phyloP scores from a whole-genome alignment of 441 rosid species.

The Adansonia gregorii region DNA sequence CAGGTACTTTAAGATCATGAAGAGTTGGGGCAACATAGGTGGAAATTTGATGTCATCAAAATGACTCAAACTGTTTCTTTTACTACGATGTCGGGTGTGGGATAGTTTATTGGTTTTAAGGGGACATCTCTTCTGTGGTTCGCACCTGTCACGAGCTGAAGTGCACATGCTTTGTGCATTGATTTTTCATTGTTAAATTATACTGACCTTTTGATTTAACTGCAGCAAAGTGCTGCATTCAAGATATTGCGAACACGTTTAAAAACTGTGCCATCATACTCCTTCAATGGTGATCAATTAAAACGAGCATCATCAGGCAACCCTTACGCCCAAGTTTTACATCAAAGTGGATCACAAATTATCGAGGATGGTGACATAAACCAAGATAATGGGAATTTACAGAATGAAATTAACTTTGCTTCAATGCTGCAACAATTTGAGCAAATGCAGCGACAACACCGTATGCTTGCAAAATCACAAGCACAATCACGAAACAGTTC shows the following conservation, averaged over 20 bases:
- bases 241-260: constrained; percentile 85
- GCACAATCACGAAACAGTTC: constrained; percentile 55
- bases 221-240: constrained; percentile 97
- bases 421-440: constrained; percentile 84
- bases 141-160: background rate
- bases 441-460: constrained; percentile 87
- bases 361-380: constrained; percentile 71
- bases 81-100: background rate
- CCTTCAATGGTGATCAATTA: constrained; percentile 71
- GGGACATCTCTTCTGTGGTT: background rate
- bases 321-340: constrained; percentile 59
- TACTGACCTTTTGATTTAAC: constrained; percentile 22
- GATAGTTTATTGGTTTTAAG: background rate
- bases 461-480: constrained; percentile 62
- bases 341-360: constrained; percentile 54
- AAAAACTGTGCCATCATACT: constrained; percentile 84
- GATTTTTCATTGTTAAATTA: background rate
- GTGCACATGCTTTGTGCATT: background rate
- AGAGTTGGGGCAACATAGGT: background rate
- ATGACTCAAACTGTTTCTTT: background rate
- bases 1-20: too few relatives aligned
- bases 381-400: constrained; percentile 58
- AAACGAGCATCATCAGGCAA: constrained; percentile 74
- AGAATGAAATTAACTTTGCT: constrained; percentile 77
- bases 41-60: background rate